Base-by-base conservation (phyloP, 352 stramenopile species). In the Blastocystis hominis region DNA sequence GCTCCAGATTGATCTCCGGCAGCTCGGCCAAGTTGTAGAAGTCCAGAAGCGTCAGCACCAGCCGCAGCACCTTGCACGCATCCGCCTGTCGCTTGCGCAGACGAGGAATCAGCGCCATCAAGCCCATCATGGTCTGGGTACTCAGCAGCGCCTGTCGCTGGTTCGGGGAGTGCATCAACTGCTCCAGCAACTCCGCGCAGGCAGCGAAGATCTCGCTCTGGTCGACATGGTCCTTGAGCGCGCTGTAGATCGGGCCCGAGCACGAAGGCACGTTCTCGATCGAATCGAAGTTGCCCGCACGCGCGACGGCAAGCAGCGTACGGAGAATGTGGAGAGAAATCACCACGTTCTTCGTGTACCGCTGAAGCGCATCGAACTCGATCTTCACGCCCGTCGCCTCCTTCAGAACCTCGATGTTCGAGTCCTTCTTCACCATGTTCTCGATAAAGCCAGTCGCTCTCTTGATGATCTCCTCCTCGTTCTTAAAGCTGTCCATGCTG, bases 381-480 rank as follows among this genome's bases (percentile, higher is more conserved):
- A 53, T 84, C 47, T 13, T 34, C 30, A 84, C 55, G 56, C 72
- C 72, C 15, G 24, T 46, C 53, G 59, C 54, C 17, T 30, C 44
- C 36, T 44, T 64, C 36, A 84, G 68, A 10, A 84, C 50, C n/a
- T 84, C 72, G 10, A 84, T 34, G 30, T 64, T 66, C n/a, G 72
- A n/a, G 20, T 84, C 72, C 34, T 36, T 53, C 17, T 68, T 84
- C 72, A 84, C 50, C 72, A 84, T 84, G 72, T 84, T 84, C 47
- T 84, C 72, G 40, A 84, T 68, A 53, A 84, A 84, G 40, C 72
- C 72, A 3, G 72, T 84, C 20, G 72, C 72, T 53, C 66, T 20
- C 7, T 84, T 53, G 47, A 84, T 53, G 20, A 84, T 47, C 47
- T 50, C 36, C 30, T 59, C 72, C 13, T 84, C 72, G 17, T 84